Base-by-base conservation (phyloP, 1,139 yeast species). In the Zygosaccharomyces sapae region DNA sequence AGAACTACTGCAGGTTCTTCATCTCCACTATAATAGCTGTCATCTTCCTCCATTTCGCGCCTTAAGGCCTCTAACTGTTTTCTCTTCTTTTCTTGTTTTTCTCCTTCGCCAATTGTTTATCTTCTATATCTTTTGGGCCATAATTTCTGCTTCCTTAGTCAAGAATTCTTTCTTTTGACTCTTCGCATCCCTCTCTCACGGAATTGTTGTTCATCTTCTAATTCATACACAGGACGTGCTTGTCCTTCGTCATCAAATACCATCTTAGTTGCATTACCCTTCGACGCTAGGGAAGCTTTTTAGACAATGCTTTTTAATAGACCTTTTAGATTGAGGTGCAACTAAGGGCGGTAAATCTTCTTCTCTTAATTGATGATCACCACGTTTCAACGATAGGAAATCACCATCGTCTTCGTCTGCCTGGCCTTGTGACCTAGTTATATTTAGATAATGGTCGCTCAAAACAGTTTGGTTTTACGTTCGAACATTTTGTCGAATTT, bases 401-500 rank as follows among this genome's bases (percentile, higher is more conserved):
- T n/a, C n/a, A 50, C 84, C 96, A n/a, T 79, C 88, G 22, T 73
- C 82, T 13, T 75, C 83, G 8, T 74, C 83, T 1, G 70, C 77
- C 8, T 61, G 56, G 1, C 64, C 63, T 27, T 62, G 67, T 25
- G 70, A 55, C 25, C 69, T 71, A 2, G 85, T 81, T 68, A 92
- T 74, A 52, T 81, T 86, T 69, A 82, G 69, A 63, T 88, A 92
- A 64, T 89, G 95, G 55, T 89, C 94, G 33, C 96, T 85, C 49
- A 94, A 72, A 29, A 92, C 95, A 41, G 86, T 86, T 70, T 94
- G 98, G 67, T 92, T 94, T 67, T 86, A 66, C 99, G 79, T 63
- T 87, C 95, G 70, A 94, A 94, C 96, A 92, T 90, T 56, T 94
- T 80, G 67, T 94, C 98, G 63, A 88, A 88, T 65, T 86, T 92